These are phyloP conservation scores for Luzula sylvatica DNA, from an alignment of 176 grass and related monocot genomes.

Conservation along the genomic window DNA sequence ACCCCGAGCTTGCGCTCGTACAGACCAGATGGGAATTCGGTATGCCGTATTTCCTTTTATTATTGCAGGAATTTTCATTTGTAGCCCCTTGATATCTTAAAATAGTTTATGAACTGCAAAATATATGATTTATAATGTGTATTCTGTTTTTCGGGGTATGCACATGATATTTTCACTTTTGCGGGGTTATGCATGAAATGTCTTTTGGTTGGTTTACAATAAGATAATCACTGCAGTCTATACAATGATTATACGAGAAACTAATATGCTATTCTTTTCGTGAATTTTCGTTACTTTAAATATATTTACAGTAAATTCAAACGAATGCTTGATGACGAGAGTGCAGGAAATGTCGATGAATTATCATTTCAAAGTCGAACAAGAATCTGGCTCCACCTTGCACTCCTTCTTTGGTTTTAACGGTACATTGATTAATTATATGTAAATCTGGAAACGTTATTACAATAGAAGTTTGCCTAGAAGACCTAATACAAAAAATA, in stretches of 20 bases:
- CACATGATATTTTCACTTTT: no score
- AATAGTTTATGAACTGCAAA: no score
- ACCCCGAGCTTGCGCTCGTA: slow-evolving; percentile 61
- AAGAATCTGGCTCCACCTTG: slow-evolving; percentile 27
- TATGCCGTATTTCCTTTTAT: background rate
- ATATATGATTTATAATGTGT: no score
- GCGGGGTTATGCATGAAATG: no score
- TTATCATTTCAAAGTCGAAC: slow-evolving; percentile 34
- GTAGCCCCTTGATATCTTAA: no score
- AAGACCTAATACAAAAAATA: no score
- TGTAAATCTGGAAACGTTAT: background rate
- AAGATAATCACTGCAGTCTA: no score
- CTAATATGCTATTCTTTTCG: background rate
- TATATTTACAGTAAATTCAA: slow-evolving; percentile 22
- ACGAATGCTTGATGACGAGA: slow-evolving; percentile 34
- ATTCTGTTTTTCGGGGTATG: no score
- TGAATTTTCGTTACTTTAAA: background rate
- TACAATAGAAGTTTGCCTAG: no score
- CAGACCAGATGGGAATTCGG: slow-evolving; percentile 79
- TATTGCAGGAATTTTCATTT: no score
- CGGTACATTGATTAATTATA: slow-evolving; percentile 5
- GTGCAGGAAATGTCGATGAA: slow-evolving; percentile 31
- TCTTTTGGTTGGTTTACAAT: no score
- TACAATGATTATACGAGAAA: no score
- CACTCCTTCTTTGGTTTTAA: slow-evolving; percentile 36